Evolutionary conservation across 2,329 filamentous ascomycete species (phyloP).

Genomic region (Huntiella savannae): DNA sequence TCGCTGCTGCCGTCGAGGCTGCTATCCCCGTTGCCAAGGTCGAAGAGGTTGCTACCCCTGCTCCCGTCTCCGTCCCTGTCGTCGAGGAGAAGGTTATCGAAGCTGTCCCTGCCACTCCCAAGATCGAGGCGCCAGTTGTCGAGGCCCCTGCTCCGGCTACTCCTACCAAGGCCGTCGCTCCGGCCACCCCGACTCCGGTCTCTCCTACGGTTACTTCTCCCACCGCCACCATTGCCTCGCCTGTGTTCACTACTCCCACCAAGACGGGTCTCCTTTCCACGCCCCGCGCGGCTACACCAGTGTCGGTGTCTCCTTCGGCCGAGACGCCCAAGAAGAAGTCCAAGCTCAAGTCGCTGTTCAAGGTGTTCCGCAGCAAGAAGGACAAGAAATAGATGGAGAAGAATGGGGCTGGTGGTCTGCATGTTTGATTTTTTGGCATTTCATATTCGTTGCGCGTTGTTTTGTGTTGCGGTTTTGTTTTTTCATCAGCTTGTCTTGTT

Average conservation of each 20-base stretch:
- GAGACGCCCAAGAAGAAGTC: not conserved
- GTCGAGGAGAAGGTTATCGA: not conserved
- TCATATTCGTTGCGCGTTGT: not conserved
- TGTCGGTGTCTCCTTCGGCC: not conserved
- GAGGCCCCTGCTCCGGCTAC: not conserved
- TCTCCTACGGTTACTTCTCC: not conserved
- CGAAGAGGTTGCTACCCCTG: not conserved
- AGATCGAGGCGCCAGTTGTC: not conserved
- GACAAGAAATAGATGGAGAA: not conserved
- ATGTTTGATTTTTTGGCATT: conserved; percentile 2
- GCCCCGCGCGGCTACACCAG: not conserved
- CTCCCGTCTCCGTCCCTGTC: not conserved
- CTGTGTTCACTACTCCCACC: not conserved
- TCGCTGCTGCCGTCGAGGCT: not conserved
- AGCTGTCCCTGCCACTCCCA: not conserved
- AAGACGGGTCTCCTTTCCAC: not conserved
- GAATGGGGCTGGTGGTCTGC: not conserved
- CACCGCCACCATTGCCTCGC: not conserved
- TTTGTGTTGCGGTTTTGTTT: not conserved
- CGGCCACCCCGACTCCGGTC: not conserved
- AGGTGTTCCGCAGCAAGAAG: not conserved
- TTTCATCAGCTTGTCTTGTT: not conserved
- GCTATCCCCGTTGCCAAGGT: not conserved
- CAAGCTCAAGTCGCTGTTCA: not conserved
- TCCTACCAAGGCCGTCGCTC: not conserved